Evolutionary conservation across 208 protist genomes (phyloP).

Genomic region (Zelonia costaricensis): DNA sequence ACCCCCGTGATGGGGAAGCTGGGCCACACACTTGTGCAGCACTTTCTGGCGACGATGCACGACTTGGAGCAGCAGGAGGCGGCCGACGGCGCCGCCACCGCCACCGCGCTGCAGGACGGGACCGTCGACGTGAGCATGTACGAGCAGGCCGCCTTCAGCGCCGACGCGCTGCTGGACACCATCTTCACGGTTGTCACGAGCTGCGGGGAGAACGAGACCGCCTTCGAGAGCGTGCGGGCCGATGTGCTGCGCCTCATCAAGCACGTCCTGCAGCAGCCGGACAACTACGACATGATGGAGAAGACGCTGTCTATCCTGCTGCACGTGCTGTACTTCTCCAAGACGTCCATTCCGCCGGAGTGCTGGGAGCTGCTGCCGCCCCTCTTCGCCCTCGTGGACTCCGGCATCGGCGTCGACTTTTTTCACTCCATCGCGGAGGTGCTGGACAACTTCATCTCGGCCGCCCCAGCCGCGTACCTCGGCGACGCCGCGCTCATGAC

Average conservation of each 20-base stretch:
- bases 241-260: conserved; percentile 63
- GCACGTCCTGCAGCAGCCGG: conserved; percentile 61
- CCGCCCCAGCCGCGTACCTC: conserved; percentile 62
- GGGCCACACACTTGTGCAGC: conserved; percentile 66
- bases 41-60: conserved; percentile 79
- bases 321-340: conserved; percentile 68
- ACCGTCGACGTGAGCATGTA: conserved; percentile 27
- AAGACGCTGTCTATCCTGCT: conserved; percentile 76
- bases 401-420: conserved; percentile 84
- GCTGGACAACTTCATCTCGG: conserved; percentile 83
- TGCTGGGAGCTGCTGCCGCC: conserved; percentile 73
- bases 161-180: conserved; percentile 69
- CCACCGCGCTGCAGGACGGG: conserved; percentile 4
- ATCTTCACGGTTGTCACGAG: conserved; percentile 74
- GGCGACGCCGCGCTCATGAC: conserved; percentile 69
- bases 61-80: conserved; percentile 64
- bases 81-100: not conserved
- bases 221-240: conserved; percentile 49
- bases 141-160: conserved; percentile 70
- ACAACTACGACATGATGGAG: conserved; percentile 86
- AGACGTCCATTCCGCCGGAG: conserved; percentile 59
- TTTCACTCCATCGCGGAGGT: conserved; percentile 82
- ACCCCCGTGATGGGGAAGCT: conserved; percentile 73
- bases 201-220: conserved; percentile 48
- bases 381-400: conserved; percentile 65